phyloP scores from a whole-genome alignment of 2,329 filamentous ascomycete species.

The Trichoderma pleuroti region DNA sequence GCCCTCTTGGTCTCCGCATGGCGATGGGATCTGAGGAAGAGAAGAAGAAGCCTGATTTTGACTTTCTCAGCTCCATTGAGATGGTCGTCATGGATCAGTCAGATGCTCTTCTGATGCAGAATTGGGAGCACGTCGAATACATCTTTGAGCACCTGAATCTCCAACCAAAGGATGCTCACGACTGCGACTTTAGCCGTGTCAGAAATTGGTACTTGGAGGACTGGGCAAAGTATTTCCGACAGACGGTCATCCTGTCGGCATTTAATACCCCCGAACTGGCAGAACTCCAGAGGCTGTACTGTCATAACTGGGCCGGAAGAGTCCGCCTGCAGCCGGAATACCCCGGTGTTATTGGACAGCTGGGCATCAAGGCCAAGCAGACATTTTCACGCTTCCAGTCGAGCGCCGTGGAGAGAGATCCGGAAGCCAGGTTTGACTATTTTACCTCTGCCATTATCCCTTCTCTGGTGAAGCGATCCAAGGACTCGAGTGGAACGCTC shows the following conservation, averaged over 20 bases:
- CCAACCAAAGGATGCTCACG: conserved; percentile 84
- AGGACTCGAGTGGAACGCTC: conserved; percentile 65
- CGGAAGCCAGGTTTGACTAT: conserved; percentile 85
- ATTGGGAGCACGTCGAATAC: conserved; percentile 93
- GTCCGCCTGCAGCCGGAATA: conserved; percentile 69
- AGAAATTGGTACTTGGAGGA: conserved; percentile 91
- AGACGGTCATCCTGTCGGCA: conserved; percentile 76
- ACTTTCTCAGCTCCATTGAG: conserved; percentile 93
- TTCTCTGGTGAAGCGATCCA: conserved; percentile 64
- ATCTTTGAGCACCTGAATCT: conserved; percentile 89
- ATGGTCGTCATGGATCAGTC: conserved; percentile 86
- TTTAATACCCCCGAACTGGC: conserved; percentile 89
- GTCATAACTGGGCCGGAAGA: conserved; percentile 78
- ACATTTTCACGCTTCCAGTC: conserved; percentile 86
- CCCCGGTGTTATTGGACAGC: conserved; percentile 67
- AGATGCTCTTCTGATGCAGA: conserved; percentile 93
- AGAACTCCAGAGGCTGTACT: conserved; percentile 69
- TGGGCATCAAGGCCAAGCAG: conserved; percentile 71
- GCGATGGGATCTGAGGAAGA: conserved; percentile 77
- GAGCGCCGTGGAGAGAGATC: conserved; percentile 66
- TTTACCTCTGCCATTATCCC: conserved; percentile 82
- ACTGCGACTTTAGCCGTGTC: conserved; percentile 89
- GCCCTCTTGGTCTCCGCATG: conserved; percentile 83
- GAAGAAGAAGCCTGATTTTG: conserved; percentile 64
- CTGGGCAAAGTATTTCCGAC: conserved; percentile 74